Evolutionary conservation across 1,284 basidiomycete species (phyloP), one percentile per base, ranked within the genome.

Genomic region (Cerrena zonata): DNA sequence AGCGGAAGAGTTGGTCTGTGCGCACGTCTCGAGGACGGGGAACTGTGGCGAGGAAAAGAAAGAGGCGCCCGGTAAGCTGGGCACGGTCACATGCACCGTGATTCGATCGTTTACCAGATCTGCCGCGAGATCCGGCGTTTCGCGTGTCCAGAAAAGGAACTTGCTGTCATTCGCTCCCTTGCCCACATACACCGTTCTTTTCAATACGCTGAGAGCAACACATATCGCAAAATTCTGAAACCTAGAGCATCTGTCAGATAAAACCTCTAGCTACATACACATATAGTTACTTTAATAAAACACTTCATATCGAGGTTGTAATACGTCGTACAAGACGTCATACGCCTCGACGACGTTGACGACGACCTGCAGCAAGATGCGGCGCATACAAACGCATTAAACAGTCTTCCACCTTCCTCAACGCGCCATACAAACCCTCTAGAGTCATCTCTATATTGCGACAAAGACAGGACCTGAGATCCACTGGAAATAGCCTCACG

Each of bases 121-220:
- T 60, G 49, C n/a, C 61, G 56, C 58, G 57, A 61, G 62, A 64
- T 67, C 58, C 62, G 65, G 69, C 72, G 72, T 64, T 69, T 59
- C 64, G 67, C 69, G 66, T 72, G 69, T 64, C 66, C 75, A 66
- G 62, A 65, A 68, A 70, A 62, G 61, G 65, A 48, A 46, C 63
- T 56, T 53, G 53, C 59, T 63, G 60, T 63, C 55, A 67, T 70
- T 69, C 64, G 65, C 57, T 57, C 10, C 7, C 7, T 18, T 5
- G 10, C 10, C 18, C 18, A 40, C 21, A 22, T 40, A 7, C 15
- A 40, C 39, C 15, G 19, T 18, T 10, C 13, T 18, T 10, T 40
- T 18, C 7, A 18, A 15, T 5, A 15, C 39, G 13, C 13, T 40
- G 11, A 10, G 10, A 10, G n/a, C 34, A 36, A 11, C n/a, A 11